Evolutionary conservation across 1,284 basidiomycete species (phyloP), one percentile per base, ranked within the genome.

Genomic region (Fistulina hepatica): DNA sequence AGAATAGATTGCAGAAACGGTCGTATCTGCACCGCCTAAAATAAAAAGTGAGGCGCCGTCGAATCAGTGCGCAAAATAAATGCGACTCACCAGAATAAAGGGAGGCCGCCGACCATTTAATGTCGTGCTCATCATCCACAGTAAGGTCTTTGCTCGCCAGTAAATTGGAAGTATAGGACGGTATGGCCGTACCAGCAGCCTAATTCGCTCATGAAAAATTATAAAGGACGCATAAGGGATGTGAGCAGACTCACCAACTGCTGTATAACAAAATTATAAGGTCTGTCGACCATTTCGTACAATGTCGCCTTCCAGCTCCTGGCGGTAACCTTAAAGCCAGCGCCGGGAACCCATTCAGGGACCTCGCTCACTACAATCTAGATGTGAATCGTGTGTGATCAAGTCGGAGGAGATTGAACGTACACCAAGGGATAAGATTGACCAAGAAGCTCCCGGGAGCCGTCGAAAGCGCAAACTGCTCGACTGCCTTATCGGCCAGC

Each of bases 291-390:
- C 67, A 73, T 65, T 26, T 71, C 61, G 13, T 57, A 48, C 35
- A 78, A 59, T 1, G 67, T 72, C 2, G 52, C 52, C 15, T 62
- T 59, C 68, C 73, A 76, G 34, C 58, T 53, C 33, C 58, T 59
- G 1, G 76, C 76, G 40, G 58, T 67, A 40, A 47, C 57, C 48
- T 71, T 69, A 60, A 78, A 81, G 8, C 57, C 59, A 10, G 75
- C 71, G 19, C 78, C 77, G 17, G 77, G 78, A 45, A 78, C 63
- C 77, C 78, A 81, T 7, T 59, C 53, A 9, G 77, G 77, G 33
- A 80, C 47, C 44, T 76, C 60, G 34, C 64, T 63, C 50, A 81
- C 77, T 78, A 39, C 11, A 38, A 36, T 27, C 32, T 21, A 39
- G 13, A 40, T 41, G 13, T 20, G 20, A n/a, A 2, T n/a, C 20